A percentile compares a stretch with the other conserved stretches of the same genome.
These are phyloP conservation scores for Cyphellophora attinorum DNA, from an alignment of 2,329 filamentous ascomycete species.

Conservation along the genomic window DNA sequence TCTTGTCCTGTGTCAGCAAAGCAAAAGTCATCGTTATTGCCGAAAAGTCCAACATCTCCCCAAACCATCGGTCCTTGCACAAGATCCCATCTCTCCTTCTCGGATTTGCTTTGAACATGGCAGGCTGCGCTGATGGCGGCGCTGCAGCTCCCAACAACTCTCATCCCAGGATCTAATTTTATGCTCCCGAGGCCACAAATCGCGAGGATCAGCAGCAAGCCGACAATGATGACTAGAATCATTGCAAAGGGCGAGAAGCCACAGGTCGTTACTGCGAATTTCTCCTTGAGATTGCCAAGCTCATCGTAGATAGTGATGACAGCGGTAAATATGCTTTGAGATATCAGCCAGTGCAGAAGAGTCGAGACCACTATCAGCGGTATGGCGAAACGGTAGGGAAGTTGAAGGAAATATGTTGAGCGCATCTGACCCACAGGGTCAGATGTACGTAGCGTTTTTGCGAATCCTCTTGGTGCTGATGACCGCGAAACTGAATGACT, in stretches of 20 bases:
- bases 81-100: not conserved
- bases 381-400: conserved; percentile 27
- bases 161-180: conserved; percentile 15
- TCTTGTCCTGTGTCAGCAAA: not conserved
- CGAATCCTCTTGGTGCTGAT: conserved; percentile 12
- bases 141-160: conserved; percentile 21
- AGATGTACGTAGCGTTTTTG: conserved; percentile 30
- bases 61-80: not conserved
- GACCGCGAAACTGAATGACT: conserved; percentile 26
- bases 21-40: not conserved
- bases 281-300: not conserved
- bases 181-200: conserved; percentile 8
- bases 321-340: conserved; percentile 31
- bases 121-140: conserved; percentile 24
- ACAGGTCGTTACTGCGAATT: conserved; percentile 4
- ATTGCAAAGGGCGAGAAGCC: conserved; percentile 13
- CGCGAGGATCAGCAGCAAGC: conserved; percentile 7
- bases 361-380: conserved; percentile 23
- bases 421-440: conserved; percentile 27
- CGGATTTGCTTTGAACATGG: conserved; percentile 11
- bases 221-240: conserved; percentile 6
- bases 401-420: conserved; percentile 29
- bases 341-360: conserved; percentile 32
- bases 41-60: not conserved
- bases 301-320: conserved; percentile 18